Evolutionary conservation across 2,329 filamentous ascomycete genomes (phyloP).

Genomic region (Colletotrichum gigasporum): DNA sequence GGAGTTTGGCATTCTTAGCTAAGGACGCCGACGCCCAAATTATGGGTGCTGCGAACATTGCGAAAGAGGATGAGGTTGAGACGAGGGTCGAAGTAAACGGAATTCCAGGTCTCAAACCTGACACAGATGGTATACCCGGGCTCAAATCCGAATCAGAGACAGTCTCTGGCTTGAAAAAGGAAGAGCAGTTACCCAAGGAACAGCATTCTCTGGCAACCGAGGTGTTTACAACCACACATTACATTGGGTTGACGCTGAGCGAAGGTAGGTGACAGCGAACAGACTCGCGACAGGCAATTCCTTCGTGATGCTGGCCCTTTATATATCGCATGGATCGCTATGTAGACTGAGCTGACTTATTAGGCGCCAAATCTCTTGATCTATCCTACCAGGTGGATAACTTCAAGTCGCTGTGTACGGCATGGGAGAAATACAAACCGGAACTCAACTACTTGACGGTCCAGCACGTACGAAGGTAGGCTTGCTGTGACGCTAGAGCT

Average conservation of each 20-base stretch:
- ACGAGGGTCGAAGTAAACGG: conserved; percentile 22
- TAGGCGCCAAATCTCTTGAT: conserved; percentile 77
- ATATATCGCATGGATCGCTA: neutral
- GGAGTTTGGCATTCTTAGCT: conserved; percentile 57
- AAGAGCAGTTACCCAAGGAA: conserved; percentile 28
- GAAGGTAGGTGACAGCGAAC: conserved; percentile 65
- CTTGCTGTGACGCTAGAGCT: conserved; percentile 26
- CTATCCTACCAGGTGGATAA: conserved; percentile 84
- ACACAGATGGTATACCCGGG: conserved; percentile 37
- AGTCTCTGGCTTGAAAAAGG: conserved; percentile 28
- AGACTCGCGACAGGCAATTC: conserved; percentile 26
- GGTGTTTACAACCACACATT: conserved; percentile 91
- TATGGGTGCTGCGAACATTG: conserved; percentile 35
- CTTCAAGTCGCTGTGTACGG: conserved; percentile 84
- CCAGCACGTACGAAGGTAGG: conserved; percentile 87
- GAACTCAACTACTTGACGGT: conserved; percentile 83
- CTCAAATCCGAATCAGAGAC: conserved; percentile 24
- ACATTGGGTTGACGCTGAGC: conserved; percentile 86
- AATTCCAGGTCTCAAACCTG: conserved; percentile 37
- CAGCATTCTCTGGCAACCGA: conserved; percentile 38
- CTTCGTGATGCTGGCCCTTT: neutral
- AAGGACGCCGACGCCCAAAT: conserved; percentile 44
- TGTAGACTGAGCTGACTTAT: conserved; percentile 41
- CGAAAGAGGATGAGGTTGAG: conserved; percentile 22
- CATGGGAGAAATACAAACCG: conserved; percentile 78